These are phyloP conservation scores for Microthlaspi erraticum DNA, from an alignment of 345 rosid species.

Conservation along the genomic window DNA sequence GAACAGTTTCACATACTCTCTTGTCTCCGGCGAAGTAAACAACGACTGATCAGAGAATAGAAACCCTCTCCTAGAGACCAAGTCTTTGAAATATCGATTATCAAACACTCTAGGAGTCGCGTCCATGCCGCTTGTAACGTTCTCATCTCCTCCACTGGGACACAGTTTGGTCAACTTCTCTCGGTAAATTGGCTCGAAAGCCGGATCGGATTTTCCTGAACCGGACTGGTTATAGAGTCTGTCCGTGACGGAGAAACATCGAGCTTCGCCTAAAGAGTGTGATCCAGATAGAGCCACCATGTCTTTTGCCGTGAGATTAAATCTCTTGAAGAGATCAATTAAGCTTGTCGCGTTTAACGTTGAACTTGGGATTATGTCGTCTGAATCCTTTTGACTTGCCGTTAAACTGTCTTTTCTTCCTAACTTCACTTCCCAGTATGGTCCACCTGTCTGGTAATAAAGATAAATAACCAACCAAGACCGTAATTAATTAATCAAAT, in stretches of 20 bases:
- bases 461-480: neutral
- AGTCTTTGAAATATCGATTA: slow-evolving; percentile 73
- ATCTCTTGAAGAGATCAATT: slow-evolving; percentile 57
- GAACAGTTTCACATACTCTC: slow-evolving; percentile 52
- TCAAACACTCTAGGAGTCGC: slow-evolving; percentile 63
- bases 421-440: slow-evolving; percentile 76
- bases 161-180: slow-evolving; percentile 61
- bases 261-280: slow-evolving; percentile 75
- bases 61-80: slow-evolving; percentile 73
- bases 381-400: slow-evolving; percentile 70
- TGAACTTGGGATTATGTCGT: slow-evolving; percentile 82
- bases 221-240: slow-evolving; percentile 90
- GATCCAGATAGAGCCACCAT: slow-evolving; percentile 91
- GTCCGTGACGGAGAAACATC: slow-evolving; percentile 76
- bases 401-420: slow-evolving; percentile 79
- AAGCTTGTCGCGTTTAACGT: slow-evolving; percentile 60
- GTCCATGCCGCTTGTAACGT: slow-evolving; percentile 66
- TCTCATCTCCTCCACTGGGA: slow-evolving; percentile 65
- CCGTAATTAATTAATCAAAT: too few relatives aligned
- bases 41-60: slow-evolving; percentile 82
- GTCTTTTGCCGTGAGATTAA: slow-evolving; percentile 69
- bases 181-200: slow-evolving; percentile 57
- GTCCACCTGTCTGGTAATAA: slow-evolving; percentile 70
- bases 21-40: slow-evolving; percentile 56
- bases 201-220: slow-evolving; percentile 63